phyloP scores from a whole-genome alignment of 306 rosid genomes.

The Malus fusca region DNA sequence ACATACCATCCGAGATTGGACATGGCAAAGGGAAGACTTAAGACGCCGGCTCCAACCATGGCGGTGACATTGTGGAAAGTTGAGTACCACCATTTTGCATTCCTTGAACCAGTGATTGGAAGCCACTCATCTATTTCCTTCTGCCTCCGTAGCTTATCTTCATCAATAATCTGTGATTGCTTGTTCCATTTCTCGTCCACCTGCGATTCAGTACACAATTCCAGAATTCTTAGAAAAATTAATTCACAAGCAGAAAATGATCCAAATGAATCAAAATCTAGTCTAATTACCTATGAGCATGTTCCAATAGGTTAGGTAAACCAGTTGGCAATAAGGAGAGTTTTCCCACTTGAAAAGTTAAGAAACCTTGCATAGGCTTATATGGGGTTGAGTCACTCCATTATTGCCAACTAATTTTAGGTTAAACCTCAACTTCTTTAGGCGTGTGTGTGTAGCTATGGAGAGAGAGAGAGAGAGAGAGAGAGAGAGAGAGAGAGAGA shows the following conservation, averaged over 20 bases:
- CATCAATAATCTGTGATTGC: conserved; percentile 19
- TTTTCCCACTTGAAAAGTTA: too few species aligned
- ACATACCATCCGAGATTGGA: conserved; percentile 65
- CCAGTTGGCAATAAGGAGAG: too few species aligned
- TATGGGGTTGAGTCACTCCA: too few species aligned
- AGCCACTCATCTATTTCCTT: conserved; percentile 71
- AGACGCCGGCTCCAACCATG: conserved; percentile 89
- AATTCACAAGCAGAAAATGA: neutral
- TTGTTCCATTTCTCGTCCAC: neutral
- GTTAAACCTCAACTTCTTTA: too few species aligned
- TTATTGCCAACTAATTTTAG: too few species aligned
- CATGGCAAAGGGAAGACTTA: conserved; percentile 80
- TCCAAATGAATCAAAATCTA: neutral
- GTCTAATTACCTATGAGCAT: neutral
- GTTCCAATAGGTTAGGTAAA: too few species aligned
- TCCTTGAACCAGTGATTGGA: conserved; percentile 69
- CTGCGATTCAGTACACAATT: neutral
- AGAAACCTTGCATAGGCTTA: too few species aligned
- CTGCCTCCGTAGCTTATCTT: conserved; percentile 17
- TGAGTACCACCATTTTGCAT: conserved; percentile 89
- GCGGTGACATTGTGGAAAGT: conserved; percentile 90
- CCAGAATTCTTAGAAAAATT: neutral
- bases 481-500: neutral
- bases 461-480: too few species aligned
- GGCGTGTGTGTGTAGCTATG: too few species aligned